Percentiles rank a stretch among this genome's conserved stretches.
phyloP scores from a whole-genome alignment of 768 basidiomycete species.

The Leccinellum rugosiceps region DNA sequence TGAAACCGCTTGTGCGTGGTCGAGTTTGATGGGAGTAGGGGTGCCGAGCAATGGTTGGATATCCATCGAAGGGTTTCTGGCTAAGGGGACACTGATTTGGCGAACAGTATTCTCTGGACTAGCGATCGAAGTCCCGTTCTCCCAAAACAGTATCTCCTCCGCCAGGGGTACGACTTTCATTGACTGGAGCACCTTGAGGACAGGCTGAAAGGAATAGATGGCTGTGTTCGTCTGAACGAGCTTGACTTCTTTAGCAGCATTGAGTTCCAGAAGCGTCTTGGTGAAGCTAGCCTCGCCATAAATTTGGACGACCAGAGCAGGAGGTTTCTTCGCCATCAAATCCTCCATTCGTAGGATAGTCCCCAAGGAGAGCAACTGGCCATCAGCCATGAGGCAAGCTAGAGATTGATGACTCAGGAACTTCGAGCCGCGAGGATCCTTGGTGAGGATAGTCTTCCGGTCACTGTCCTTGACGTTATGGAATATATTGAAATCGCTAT shows the following conservation, averaged over 20 bases:
- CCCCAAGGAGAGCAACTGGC: slow-evolving; percentile 49
- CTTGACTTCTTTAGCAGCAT: slow-evolving; percentile 33
- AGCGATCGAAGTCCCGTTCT: slow-evolving; percentile 20
- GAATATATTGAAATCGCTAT: slow-evolving; percentile 37
- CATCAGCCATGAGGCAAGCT: slow-evolving; percentile 49
- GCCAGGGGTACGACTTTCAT: slow-evolving; percentile 44
- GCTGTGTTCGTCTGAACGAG: slow-evolving; percentile 60
- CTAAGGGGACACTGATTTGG: slow-evolving; percentile 30
- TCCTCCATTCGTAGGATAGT: slow-evolving; percentile 53
- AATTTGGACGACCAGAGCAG: slow-evolving; percentile 52
- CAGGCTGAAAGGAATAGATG: slow-evolving; percentile 60
- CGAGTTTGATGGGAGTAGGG: slow-evolving; percentile 43
- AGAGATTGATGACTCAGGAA: slow-evolving; percentile 54
- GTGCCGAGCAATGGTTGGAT: slow-evolving; percentile 39
- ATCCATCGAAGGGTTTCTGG: slow-evolving; percentile 36
- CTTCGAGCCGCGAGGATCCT: slow-evolving; percentile 33
- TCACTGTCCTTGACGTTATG: slow-evolving; percentile 34
- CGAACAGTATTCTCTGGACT: slow-evolving; percentile 5
- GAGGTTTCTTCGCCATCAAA: slow-evolving; percentile 44
- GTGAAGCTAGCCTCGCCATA: slow-evolving; percentile 39
- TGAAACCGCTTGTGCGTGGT: slow-evolving; percentile 44
- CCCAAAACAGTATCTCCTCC: slow-evolving; percentile 55
- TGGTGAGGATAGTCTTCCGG: slow-evolving; percentile 35
- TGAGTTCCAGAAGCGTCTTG: slow-evolving; percentile 41
- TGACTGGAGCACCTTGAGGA: slow-evolving; percentile 54